Base-by-base conservation (phyloP, 2,329 filamentous ascomycete species). In the Coniella vitis region DNA sequence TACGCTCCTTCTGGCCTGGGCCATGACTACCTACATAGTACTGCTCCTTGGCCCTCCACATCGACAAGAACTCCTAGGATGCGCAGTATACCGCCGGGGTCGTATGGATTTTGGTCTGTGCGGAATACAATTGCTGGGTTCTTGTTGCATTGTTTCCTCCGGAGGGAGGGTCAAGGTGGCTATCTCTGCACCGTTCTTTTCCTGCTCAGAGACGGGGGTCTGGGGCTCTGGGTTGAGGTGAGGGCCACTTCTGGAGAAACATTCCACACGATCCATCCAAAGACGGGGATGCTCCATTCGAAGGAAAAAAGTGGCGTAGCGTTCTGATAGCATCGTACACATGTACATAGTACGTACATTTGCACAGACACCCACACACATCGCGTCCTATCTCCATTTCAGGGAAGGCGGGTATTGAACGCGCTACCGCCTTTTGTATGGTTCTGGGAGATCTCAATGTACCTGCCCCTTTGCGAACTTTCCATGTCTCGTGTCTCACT, bases 401-500 rank as follows among this genome's bases (percentile, higher is more conserved):
- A 17, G 35, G 44, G 39, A 22, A 42, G 43, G 38, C 36, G 40
- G 43, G 39, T 44, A 32, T 19, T 38, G 43, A 44, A 53, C 20
- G 34, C 45, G 36, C 47, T 46, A 44, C 45, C 50, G 47, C 47
- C 47, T 43, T 42, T 48, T 36, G 44, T 35, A 19, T 42, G 37
- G 44, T 38, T n/a, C 32, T 29, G 25, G 25, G 25, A 29, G 25
- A 29, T 29, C 25, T 29, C 25, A 29, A 29, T 29, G 12, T 31
- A 12, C 37, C 38, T 49, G 20, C 42, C 45, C 44, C 40, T 41
- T 44, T 31, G 44, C 36, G n/a, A n/a, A n/a, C n/a, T n/a, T n/a
- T n/a, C n/a, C n/a, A n/a, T n/a, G 51, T 43, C 39, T 42, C 41
- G 3, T 52, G 51, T 53, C 51, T 53, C 31, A 51, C 51, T 44